Percentiles rank a stretch among this genome's conserved stretches.
Evolutionary conservation across 805 yeast genomes (phyloP).

Genomic region (Yarrowia sp.): DNA sequence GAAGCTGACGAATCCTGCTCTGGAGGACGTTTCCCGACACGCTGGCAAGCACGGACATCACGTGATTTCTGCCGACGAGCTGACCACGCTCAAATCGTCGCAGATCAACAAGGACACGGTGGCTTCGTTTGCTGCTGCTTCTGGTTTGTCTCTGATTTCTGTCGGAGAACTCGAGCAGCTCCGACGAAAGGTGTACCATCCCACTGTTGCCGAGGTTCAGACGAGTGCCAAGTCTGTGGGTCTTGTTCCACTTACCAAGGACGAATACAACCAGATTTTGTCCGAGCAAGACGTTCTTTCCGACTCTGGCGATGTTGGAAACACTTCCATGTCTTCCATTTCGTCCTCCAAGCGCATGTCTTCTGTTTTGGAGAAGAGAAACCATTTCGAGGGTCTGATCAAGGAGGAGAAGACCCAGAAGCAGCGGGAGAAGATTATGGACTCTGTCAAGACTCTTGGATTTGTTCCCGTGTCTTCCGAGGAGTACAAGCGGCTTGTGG

Average conservation of each 20-base stretch:
- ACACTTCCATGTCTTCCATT: constrained; percentile 37
- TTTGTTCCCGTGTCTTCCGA: constrained; percentile 50
- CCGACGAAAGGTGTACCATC: constrained; percentile 33
- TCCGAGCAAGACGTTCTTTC: constrained; percentile 14
- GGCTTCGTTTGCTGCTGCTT: not conserved
- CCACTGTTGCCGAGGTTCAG: constrained; percentile 19
- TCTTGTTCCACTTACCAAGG: constrained; percentile 36
- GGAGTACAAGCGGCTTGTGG: constrained; percentile 49
- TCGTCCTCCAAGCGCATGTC: constrained; percentile 36
- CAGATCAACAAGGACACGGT: constrained; percentile 24
- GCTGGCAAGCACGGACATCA: constrained; percentile 8
- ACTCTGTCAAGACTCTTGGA: constrained; percentile 48
- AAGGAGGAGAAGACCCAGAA: constrained; percentile 42
- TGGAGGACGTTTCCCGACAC: constrained; percentile 6
- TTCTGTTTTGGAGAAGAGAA: constrained; percentile 47
- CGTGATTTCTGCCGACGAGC: constrained; percentile 19
- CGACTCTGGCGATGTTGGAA: constrained; percentile 22
- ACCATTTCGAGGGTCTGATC: constrained; percentile 48
- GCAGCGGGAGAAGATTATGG: constrained; percentile 46
- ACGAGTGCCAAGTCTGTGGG: constrained; percentile 39
- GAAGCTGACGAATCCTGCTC: constrained; percentile 6
- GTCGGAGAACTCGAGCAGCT: constrained; percentile 5
- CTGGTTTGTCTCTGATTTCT: constrained; percentile 37
- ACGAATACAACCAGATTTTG: constrained; percentile 33
- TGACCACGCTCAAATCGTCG: constrained; percentile 1